Base-by-base conservation (phyloP, 331 rosid genomes). In the Phaseolus coccineus region DNA sequence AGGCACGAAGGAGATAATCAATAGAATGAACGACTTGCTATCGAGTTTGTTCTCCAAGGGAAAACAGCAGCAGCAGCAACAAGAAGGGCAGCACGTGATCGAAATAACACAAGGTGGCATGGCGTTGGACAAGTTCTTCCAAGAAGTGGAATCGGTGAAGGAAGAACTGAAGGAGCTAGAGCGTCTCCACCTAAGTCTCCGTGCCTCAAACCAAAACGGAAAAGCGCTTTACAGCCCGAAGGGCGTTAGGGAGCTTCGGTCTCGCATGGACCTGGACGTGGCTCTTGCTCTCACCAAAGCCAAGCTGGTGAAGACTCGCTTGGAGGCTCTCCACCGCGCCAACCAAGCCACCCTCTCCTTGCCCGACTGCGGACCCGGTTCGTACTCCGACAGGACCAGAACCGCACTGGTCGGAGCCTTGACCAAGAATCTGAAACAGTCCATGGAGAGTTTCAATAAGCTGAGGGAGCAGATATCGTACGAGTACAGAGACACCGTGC, bases 221-320 rank as follows among this genome's bases (percentile, higher is more conserved):
- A 90, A 89, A 77, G 86, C 88, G 1, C 90, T 94, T 40, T 93
- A 91, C 89, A 90, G 84, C 69, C 97, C 97, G 4, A 78, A 76
- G 50, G 86, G 92, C 2, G 89, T 92, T 19, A 94, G 89, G 85
- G 93, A 94, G 39, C 88, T 92, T 71, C 93, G 98, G 44, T 89
- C 92, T 44, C 88, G 91, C 14, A 94, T 94, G 97, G 98, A 94
- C 35, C 81, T 87, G 10, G 98, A 94, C 68, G 97, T 94, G 31
- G 8, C 89, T 1, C 87, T 88, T 1, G 83, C 98, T 0, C 93
- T 94, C 8, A 89, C 83, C 85, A 94, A 89, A 61, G 98, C 98
- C 4, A 94, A 89, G 84, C 73, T 82, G 1, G 55, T 92, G 42
- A 94, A 94, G 87, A 76, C 82, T 48, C 91, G 91, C 0, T 84